phyloP scores from a whole-genome alignment of 2,329 filamentous ascomycete genomes.

The Alternaria metachromatica region DNA sequence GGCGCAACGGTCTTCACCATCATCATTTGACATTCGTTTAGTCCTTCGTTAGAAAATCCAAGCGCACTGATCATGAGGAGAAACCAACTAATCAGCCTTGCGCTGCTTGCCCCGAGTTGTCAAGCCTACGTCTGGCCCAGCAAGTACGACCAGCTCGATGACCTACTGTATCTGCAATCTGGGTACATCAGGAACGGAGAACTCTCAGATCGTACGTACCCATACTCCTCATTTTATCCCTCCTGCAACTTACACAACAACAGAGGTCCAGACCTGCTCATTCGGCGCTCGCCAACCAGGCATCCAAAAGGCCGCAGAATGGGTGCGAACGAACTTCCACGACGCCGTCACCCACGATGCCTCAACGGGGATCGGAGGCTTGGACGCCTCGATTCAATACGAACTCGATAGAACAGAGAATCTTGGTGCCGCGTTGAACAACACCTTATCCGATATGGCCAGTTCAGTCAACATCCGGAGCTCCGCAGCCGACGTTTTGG shows the following conservation, averaged over 20 bases:
- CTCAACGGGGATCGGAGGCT: conserved; percentile 36
- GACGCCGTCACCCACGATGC: conserved; percentile 42
- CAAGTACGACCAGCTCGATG: conserved; percentile 12
- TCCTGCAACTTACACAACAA: neutral
- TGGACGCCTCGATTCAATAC: conserved; percentile 46
- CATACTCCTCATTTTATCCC: neutral
- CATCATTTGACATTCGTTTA: neutral
- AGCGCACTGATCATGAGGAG: neutral
- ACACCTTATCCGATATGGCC: conserved; percentile 39
- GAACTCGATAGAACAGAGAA: conserved; percentile 40
- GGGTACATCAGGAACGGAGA: conserved; percentile 4
- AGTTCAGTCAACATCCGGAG: conserved; percentile 27
- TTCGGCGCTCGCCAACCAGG: conserved; percentile 23
- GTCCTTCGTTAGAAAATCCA: neutral
- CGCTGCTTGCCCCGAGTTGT: conserved; percentile 7
- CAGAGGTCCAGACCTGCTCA: conserved; percentile 22
- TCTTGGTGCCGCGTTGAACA: conserved; percentile 42
- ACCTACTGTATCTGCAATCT: conserved; percentile 7
- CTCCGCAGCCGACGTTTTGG: conserved; percentile 42
- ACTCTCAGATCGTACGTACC: conserved; percentile 10
- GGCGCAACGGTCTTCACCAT: neutral
- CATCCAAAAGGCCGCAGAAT: conserved; percentile 32
- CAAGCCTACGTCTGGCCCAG: conserved; percentile 18
- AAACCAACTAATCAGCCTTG: neutral
- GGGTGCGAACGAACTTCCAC: conserved; percentile 47